Conservation (phyloP, 768 basidiomycete genomes). For the Dendrothele bispora region DNA sequence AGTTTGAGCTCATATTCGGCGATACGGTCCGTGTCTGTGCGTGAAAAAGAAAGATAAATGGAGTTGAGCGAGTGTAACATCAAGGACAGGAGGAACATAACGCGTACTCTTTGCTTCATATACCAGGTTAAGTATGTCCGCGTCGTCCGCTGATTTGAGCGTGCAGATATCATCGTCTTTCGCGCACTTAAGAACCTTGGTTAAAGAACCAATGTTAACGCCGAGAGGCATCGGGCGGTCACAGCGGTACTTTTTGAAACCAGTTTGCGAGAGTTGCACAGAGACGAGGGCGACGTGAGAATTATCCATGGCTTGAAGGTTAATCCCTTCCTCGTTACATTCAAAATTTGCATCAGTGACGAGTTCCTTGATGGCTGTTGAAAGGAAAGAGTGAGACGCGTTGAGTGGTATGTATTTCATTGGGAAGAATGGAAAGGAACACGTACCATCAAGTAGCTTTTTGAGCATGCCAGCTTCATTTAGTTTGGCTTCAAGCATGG, state of each 20-base stretch:
- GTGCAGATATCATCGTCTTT: slow-evolving; percentile 94
- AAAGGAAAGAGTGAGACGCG: slow-evolving; percentile 7
- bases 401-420: not conserved
- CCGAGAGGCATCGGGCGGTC: slow-evolving; percentile 93
- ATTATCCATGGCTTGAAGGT: slow-evolving; percentile 99
- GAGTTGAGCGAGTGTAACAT: slow-evolving; percentile 1
- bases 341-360: slow-evolving; percentile 98
- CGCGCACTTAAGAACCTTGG: slow-evolving; percentile 96
- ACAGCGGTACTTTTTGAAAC: slow-evolving; percentile 89
- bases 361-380: slow-evolving; percentile 91
- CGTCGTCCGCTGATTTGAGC: slow-evolving; percentile 88
- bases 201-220: slow-evolving; percentile 82
- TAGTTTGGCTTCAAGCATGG: slow-evolving; percentile 93
- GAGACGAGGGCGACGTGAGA: slow-evolving; percentile 97
- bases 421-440: not conserved
- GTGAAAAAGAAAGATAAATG: slow-evolving; percentile 2
- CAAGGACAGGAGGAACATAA: not conserved
- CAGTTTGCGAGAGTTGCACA: slow-evolving; percentile 74
- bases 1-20: slow-evolving; percentile 99
- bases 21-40: slow-evolving; percentile 87
- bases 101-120: slow-evolving; percentile 88
- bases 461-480: slow-evolving; percentile 87
- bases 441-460: slow-evolving; percentile 87
- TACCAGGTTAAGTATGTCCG: slow-evolving; percentile 81
- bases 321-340: slow-evolving; percentile 93